A percentile compares a stretch with the other conserved stretches of the same genome.
Evolutionary conservation across 345 rosid species (phyloP).

Genomic region (Salix exigua): DNA sequence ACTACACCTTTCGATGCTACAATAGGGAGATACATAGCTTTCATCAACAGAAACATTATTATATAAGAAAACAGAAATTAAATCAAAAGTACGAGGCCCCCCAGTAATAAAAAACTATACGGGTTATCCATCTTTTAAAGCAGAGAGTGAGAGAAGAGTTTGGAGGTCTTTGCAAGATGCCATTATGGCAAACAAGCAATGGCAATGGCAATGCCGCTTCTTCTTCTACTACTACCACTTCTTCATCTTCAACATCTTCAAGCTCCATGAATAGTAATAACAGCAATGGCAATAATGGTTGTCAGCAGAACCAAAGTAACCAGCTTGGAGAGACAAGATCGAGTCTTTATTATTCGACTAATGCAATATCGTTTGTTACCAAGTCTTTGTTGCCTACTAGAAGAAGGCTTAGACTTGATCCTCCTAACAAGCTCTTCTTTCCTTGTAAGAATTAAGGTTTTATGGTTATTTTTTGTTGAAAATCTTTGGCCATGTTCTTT

Average conservation of each 20-base stretch:
- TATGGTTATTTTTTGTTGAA: background rate
- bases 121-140: slow-evolving; percentile 8
- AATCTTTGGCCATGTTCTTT: background rate
- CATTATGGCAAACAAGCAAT: slow-evolving; percentile 53
- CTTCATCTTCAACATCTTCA: slow-evolving; percentile 25
- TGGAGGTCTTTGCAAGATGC: slow-evolving; percentile 49
- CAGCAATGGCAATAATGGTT: slow-evolving; percentile 12
- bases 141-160: slow-evolving; percentile 32
- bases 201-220: slow-evolving; percentile 4
- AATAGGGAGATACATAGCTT: too few species aligned
- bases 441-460: slow-evolving; percentile 43
- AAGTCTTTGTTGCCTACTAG: slow-evolving; percentile 64
- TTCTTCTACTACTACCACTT: slow-evolving; percentile 34
- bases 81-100: background rate
- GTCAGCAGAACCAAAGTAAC: slow-evolving; percentile 33
- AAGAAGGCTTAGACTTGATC: slow-evolving; percentile 71
- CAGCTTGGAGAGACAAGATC: slow-evolving; percentile 35
- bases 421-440: slow-evolving; percentile 66
- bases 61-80: background rate
- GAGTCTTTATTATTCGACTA: slow-evolving; percentile 27
- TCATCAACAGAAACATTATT: too few species aligned
- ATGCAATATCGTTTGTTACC: slow-evolving; percentile 49
- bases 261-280: slow-evolving; percentile 24
- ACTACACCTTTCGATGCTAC: too few species aligned
- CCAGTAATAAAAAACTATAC: background rate